Evolutionary conservation across 1,139 yeast species (phyloP).

Genomic region (Yamadazyma kanchanaburiensis): DNA sequence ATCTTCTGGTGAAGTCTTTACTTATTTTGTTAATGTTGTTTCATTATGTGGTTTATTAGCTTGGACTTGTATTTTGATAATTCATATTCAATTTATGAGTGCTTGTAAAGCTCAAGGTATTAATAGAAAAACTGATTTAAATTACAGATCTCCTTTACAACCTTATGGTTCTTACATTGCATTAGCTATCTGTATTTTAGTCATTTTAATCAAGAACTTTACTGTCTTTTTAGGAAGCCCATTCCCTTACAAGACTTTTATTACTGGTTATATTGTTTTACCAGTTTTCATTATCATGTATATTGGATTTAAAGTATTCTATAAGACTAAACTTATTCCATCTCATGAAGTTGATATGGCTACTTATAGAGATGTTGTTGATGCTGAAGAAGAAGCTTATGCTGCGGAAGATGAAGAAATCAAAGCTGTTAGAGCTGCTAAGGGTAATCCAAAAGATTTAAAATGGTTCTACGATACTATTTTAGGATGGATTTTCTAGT

Average conservation of each 20-base stretch:
- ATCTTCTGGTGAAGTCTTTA: slow-evolving; percentile 53
- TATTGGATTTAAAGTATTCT: slow-evolving; percentile 56
- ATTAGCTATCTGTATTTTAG: slow-evolving; percentile 48
- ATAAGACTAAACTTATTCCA: slow-evolving; percentile 49
- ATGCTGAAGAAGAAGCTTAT: slow-evolving; percentile 62
- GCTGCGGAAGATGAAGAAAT: slow-evolving; percentile 42
- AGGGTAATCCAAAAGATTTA: slow-evolving; percentile 38
- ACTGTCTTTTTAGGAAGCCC: slow-evolving; percentile 63
- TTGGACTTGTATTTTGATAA: slow-evolving; percentile 63
- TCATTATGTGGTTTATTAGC: slow-evolving; percentile 70
- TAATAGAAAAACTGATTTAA: slow-evolving; percentile 35
- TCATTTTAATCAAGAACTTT: slow-evolving; percentile 70
- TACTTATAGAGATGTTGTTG: slow-evolving; percentile 63
- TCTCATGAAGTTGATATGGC: slow-evolving; percentile 62
- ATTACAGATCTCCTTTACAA: slow-evolving; percentile 63
- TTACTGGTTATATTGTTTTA: slow-evolving; percentile 76
- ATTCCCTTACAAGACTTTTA: slow-evolving; percentile 52
- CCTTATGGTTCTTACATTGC: slow-evolving; percentile 64
- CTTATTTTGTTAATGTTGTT: slow-evolving; percentile 69
- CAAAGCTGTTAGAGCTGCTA: slow-evolving; percentile 45
- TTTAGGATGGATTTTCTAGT: slow-evolving; percentile 34
- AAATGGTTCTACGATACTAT: slow-evolving; percentile 56
- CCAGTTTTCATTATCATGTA: slow-evolving; percentile 59
- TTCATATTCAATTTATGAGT: slow-evolving; percentile 60
- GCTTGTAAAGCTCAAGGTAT: slow-evolving; percentile 67